These are phyloP conservation scores for Neofusicoccum ribis DNA, from an alignment of 2,329 filamentous ascomycete species.

Conservation along the genomic window DNA sequence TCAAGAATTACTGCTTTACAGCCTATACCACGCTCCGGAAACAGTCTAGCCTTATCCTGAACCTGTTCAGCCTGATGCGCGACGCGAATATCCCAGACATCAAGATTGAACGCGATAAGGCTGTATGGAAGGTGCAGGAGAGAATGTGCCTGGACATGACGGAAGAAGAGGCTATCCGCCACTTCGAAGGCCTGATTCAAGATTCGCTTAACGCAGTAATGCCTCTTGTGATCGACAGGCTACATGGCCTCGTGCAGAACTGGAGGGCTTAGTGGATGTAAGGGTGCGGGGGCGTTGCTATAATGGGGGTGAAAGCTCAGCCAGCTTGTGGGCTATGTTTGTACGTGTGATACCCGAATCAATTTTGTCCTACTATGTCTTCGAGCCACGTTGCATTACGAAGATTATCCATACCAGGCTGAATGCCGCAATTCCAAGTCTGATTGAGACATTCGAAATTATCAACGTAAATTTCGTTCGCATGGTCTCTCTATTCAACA, in stretches of 20 bases:
- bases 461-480: no score
- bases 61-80: conserved; percentile 94
- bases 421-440: no score
- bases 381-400: neutral
- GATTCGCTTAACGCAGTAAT: conserved; percentile 88
- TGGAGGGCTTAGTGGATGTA: conserved; percentile 60
- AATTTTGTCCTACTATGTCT: neutral
- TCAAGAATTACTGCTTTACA: conserved; percentile 95
- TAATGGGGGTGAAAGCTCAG: neutral
- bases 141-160: conserved; percentile 87
- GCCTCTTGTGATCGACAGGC: conserved; percentile 88
- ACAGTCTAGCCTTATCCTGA: conserved; percentile 85
- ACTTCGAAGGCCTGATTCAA: conserved; percentile 87
- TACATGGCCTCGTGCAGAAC: conserved; percentile 92
- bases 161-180: conserved; percentile 87
- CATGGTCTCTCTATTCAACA: no score
- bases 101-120: conserved; percentile 86
- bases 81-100: conserved; percentile 98
- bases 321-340: neutral
- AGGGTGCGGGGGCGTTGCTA: neutral
- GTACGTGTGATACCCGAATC: conserved; percentile 1
- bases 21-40: conserved; percentile 91
- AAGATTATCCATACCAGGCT: no score
- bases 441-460: no score
- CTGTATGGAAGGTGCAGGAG: conserved; percentile 92